Evolutionary conservation across 1,284 basidiomycete genomes (phyloP), one percentile per base, ranked within the genome.

Genomic region (Leccinum discolor): DNA sequence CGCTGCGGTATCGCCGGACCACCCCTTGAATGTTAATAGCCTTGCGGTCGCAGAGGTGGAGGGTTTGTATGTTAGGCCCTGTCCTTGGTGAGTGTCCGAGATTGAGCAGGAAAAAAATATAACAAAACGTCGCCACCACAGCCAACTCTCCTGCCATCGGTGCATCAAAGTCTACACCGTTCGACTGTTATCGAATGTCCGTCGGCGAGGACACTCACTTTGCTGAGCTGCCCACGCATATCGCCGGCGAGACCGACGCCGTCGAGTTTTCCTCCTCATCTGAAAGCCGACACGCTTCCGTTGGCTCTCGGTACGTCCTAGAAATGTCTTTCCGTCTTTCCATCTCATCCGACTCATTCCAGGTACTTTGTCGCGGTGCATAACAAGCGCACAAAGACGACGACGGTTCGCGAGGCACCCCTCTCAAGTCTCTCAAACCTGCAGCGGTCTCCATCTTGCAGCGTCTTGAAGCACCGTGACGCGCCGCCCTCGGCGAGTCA

Each of bases 21-120:
- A 97, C 72, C 85, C 90, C 8, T 78, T 80, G 38, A 97, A 98
- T 78, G 80, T 78, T 18, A 87, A 87, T 68, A 87, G 93, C 74
- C 72, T 96, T 59, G 74, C 85, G n/a, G 78, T 82, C 8, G 84
- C 91, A 16, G 84, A 81, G 26, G 87, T 96, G 5, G 86, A 90
- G 67, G 90, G 90, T 6, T 79, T 99, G 64, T 99, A 99, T 80
- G 89, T 93, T 71, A 98, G 92, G 91, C 16, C 92, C 93, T 65
- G 84, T 90, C 35, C 85, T 94, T 70, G 91, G 92, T 93, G 75
- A 75, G 85, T 79, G 63, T 35, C 12, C 59, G 52, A 62, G 64
- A 62, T 68, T 64, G 29, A 61, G 16, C 8, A 61, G 23, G 26
- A 21, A 21, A 21, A 21, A 52, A 32, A 32, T 32, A 32, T 5